Conservation (phyloP, 2,329 filamentous ascomycete species). For the Plenodomus tracheiphilus region DNA sequence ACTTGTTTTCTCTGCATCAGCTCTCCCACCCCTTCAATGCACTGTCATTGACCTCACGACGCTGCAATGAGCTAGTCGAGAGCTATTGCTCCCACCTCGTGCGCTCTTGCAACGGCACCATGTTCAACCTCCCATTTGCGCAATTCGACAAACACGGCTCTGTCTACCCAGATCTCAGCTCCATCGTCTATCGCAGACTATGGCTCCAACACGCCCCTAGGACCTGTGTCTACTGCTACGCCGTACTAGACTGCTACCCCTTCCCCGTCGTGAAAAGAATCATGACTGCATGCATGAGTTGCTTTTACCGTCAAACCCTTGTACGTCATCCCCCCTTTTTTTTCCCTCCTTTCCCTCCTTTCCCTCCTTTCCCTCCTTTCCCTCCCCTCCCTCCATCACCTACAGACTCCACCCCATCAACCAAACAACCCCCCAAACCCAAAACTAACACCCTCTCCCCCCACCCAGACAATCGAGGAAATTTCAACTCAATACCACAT, state of each 20-base stretch:
- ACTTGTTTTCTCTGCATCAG: slow-evolving; percentile 30
- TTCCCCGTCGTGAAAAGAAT: slow-evolving; percentile 21
- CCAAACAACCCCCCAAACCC: not conserved
- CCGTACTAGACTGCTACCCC: slow-evolving; percentile 28
- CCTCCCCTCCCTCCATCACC: too few relatives aligned
- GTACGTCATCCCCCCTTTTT: slow-evolving; percentile 10
- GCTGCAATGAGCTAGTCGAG: slow-evolving; percentile 25
- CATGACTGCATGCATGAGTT: slow-evolving; percentile 28
- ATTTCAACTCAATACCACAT: slow-evolving; percentile 35
- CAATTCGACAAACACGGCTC: slow-evolving; percentile 23
- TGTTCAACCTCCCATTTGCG: slow-evolving; percentile 35
- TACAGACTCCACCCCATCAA: too few relatives aligned
- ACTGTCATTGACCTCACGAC: slow-evolving; percentile 28
- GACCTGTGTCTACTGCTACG: slow-evolving; percentile 31
- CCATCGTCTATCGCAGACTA: slow-evolving; percentile 34
- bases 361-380: too few relatives aligned
- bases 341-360: too few relatives aligned
- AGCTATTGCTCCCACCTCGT: slow-evolving; percentile 33
- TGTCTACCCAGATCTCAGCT: slow-evolving; percentile 30
- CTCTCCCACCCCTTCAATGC: slow-evolving; percentile 33
- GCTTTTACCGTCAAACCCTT: slow-evolving; percentile 35
- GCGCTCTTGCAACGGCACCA: slow-evolving; percentile 22
- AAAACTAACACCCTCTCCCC: slow-evolving; percentile 1
- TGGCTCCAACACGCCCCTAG: slow-evolving; percentile 38
- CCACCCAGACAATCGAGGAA: slow-evolving; percentile 28